Evolutionary conservation across 306 rosid species (phyloP), one percentile per base, ranked within the genome.

Genomic region (Vachellia pachyceras): DNA sequence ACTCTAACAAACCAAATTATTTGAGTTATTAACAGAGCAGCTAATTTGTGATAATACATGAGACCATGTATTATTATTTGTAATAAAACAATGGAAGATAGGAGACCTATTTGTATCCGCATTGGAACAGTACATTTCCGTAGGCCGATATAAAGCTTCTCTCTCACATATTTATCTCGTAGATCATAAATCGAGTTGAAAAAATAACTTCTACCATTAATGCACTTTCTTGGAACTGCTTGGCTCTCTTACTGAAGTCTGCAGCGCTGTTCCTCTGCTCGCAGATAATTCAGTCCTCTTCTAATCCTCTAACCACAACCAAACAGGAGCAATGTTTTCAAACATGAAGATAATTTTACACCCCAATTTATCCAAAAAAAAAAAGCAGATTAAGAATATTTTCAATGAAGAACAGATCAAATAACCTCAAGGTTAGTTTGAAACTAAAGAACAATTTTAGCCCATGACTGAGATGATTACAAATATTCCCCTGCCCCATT

Each of bases 211-310:
- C n/a, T n/a, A n/a, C n/a, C n/a, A n/a, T n/a, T n/a, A n/a, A n/a
- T n/a, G n/a, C n/a, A n/a, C n/a, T n/a, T n/a, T n/a, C n/a, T 36
- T 75, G 65, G 40, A 61, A 65, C 77, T 72, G 69, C 64, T 78
- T 69, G 54, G 33, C 33, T 29, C 33, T 67, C 47, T 87, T 85
- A 93, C 80, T 93, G 98, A 79, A 88, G 80, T 74, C 86, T 90
- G 87, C 98, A 91, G 58, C 91, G 82, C 75, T 83, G 93, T 78
- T 85, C 98, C 70, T 90, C 93, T 23, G 90, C 87, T 78, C 78
- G 78, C 61, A 93, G 98, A 82, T 77, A 90, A 76, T 80, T 79
- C 76, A 92, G 80, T 64, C 97, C 98, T 14, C 94, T 91, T 67
- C 69, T 88, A 76, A 95, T 90, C 88, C 99, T 95, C 99, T 95